Evolutionary conservation across 208 protist genomes (phyloP), one percentile per base, ranked within the genome.

Genomic region (Naegleria lovaniensis): DNA sequence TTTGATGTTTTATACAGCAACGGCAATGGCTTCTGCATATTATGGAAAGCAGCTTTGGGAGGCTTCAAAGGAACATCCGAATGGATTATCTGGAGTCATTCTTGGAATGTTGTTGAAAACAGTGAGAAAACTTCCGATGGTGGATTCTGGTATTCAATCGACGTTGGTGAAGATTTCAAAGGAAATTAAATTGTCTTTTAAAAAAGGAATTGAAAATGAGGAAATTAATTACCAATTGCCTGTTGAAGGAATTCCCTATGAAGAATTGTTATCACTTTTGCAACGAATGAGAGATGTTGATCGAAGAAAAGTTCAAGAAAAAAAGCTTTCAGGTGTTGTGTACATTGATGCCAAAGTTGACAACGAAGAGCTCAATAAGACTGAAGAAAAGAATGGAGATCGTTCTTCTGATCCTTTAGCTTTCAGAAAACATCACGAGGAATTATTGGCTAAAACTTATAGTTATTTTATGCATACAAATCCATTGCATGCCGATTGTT

Each of bases 121-220:
- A 22, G 6, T 88, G 5, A 58, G 33, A 39, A 33, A 48, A 58
- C 7, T 58, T 22, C 85, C 85, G 29, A 38, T 29, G 9, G 16
- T 58, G 19, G n/a, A 39, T 39, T 39, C 39, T 5, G 39, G 38
- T 22, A 29, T 88, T 29, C 11, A 88, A 51, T 22, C 51, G 16
- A 11, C 33, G 55, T 7, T 29, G 9, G 43, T 7, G 36, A 39
- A 88, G 11, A 88, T 58, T 15, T 43, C 19, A 13, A 88, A 58
- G 36, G 33, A 88, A 22, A 58, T 88, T 13, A 88, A 88, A 38
- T 29, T 29, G 1, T 88, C 85, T 25, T 58, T 58, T 29, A 19
- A 51, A 88, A 52, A 88, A 38, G 25, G 67, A 79, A 36, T 88
- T n/a, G n/a, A 88, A 39, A 6, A 88, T 39, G 85, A 88, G 19